Base-by-base conservation (phyloP, 768 basidiomycete species). In the Podaxis sp. region DNA sequence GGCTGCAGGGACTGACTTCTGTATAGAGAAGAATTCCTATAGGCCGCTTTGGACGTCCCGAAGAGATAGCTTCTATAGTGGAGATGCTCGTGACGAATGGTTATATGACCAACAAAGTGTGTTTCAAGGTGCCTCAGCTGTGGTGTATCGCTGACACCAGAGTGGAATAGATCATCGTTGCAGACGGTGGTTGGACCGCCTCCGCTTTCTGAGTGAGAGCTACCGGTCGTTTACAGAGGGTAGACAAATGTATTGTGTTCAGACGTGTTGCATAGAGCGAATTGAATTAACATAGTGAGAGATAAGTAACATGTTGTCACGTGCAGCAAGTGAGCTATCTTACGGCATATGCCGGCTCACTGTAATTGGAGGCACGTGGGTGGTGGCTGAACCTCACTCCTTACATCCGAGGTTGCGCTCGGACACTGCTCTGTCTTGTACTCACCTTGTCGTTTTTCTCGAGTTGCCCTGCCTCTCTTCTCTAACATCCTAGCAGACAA, bases 91-190 rank as follows among this genome's bases (percentile, higher is more conserved):
- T 78, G 4, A 76, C 73, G 2, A 86, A 85, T 66, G 75, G 72
- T 13, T 86, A 85, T 55, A 82, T 85, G 79, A 84, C 83, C 20
- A 83, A 85, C 72, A 85, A 85, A 78, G 84, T 81, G 56, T 15
- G 73, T 53, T 53, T 48, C 4, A 15, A 52, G 26, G 20, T 26
- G 6, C 20, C n/a, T 28, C 38, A 30, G 28, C 36, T 26, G 3
- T 51, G 28, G 7, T 52, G n/a, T 2, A 38, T 30, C 24, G 4
- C 15, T 52, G 7, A 36, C 26, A 20, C 58, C 56, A 48, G 56
- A 15, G 30, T 26, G 38, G 1, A 28, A 11, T 53, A 83, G 81
- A 79, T 82, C 38, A 73, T 82, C 41, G 79, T 78, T 0, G 80
- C 76, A 1, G 82, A 83, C 63, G 82, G 81, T 17, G 82, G 82